A percentile compares a stretch with the other conserved stretches of the same genome.
These are phyloP conservation scores for Bruguiera gymnorhiza DNA, from an alignment of 345 rosid genomes.

Conservation along the genomic window DNA sequence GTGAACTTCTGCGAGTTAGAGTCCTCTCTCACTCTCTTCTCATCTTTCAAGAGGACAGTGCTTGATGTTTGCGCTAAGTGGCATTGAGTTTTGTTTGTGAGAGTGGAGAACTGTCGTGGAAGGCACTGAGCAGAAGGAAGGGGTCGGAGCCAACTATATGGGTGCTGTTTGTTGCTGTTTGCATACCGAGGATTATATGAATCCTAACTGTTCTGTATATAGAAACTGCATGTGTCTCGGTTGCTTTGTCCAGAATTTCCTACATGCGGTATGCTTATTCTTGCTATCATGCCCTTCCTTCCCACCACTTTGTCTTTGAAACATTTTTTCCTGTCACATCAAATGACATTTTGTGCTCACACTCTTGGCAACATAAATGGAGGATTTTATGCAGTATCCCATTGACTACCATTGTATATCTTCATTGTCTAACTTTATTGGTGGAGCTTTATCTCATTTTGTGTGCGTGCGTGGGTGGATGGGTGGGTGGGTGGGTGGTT, in stretches of 20 bases:
- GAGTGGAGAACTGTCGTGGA: constrained; percentile 17
- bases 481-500: neutral
- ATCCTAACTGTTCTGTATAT: constrained; percentile 63
- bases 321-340: neutral
- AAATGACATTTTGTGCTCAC: neutral
- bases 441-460: constrained; percentile 4
- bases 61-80: constrained; percentile 19
- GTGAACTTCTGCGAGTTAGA: constrained; percentile 48
- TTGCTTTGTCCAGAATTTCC: constrained; percentile 71
- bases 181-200: constrained; percentile 59
- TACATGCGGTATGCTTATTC: constrained; percentile 52
- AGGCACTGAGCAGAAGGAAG: constrained; percentile 21
- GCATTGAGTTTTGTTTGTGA: constrained; percentile 17
- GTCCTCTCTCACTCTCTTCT: constrained; percentile 42
- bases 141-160: constrained; percentile 49
- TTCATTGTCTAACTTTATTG: neutral
- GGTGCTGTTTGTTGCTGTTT: constrained; percentile 90
- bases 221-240: constrained; percentile 81
- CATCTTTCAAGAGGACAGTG: constrained; percentile 7
- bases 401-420: constrained; percentile 3
- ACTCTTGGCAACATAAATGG: neutral
- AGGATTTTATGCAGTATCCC: neutral
- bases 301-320: neutral
- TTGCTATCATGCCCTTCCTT: constrained; percentile 7
- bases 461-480: neutral